phyloP scores from a whole-genome alignment of 2,329 filamentous ascomycete genomes.

The Lecanoromycetidae sp. region DNA sequence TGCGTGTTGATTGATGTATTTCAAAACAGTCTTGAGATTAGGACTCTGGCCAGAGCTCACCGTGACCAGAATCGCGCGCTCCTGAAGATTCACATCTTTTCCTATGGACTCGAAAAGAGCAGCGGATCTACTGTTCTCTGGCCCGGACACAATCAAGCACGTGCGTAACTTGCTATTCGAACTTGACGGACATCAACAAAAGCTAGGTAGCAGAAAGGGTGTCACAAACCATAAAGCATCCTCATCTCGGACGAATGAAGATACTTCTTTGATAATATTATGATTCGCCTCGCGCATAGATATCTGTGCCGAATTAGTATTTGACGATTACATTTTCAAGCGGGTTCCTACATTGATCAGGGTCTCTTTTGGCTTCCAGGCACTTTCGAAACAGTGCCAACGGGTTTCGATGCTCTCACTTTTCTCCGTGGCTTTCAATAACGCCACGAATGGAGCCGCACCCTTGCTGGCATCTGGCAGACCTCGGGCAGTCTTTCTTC shows the following conservation, averaged over 20 bases:
- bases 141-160: constrained; percentile 32
- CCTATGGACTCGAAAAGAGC: constrained; percentile 29
- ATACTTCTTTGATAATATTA: constrained; percentile 9
- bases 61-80: constrained; percentile 28
- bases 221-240: constrained; percentile 27
- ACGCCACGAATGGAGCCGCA: constrained; percentile 5
- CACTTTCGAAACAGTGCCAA: not conserved
- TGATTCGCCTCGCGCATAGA: not conserved
- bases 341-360: constrained; percentile 10
- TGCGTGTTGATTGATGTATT: constrained; percentile 33
- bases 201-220: not conserved
- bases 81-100: constrained; percentile 23
- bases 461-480: constrained; percentile 18
- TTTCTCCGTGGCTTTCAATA: constrained; percentile 12
- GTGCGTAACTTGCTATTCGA: constrained; percentile 31
- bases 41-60: constrained; percentile 34
- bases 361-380: constrained; percentile 3
- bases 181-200: constrained; percentile 20
- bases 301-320: not conserved
- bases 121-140: constrained; percentile 32
- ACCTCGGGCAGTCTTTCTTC: constrained; percentile 41
- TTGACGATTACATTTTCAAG: not conserved
- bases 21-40: constrained; percentile 35
- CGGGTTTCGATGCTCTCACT: not conserved
- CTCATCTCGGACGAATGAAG: constrained; percentile 27